Evolutionary conservation across 352 stramenopile species (phyloP), one percentile per base, ranked within the genome.

Genomic region (Pythium dissotocum): DNA sequence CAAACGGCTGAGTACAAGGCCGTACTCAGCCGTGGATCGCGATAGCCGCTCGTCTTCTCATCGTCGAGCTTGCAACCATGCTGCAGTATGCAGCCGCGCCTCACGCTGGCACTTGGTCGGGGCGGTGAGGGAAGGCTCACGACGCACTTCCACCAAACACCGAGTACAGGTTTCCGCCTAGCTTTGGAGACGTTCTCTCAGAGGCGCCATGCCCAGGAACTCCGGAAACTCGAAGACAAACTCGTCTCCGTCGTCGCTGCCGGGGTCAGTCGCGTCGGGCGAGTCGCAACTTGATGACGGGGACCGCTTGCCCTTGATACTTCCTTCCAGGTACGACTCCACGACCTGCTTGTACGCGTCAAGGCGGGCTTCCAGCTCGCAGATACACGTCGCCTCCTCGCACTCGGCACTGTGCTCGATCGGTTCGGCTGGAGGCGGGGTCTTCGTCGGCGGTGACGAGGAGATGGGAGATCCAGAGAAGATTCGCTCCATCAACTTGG

Each of bases 401-500:
- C 60, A 67, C 24, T 48, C 51, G 54, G 35, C 42, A 9, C 51
- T 58, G 42, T 70, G 67, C 38, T 70, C 38, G 32, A 70, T 18
- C 21, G 59, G 26, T 46, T 57, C 54, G 5, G 28, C 18, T n/a
- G 40, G 56, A 9, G 54, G 36, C 13, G 55, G 28, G n/a, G 4
- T 56, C 48, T 59, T 72, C 18, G 40, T 60, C 18, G 67, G 61
- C 55, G 12, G 79, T 77, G 63, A 79, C 67, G 66, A 76, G 55
- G 12, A 77, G 69, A 63, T 70, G 73, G 77, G 73, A 35, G 76
- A 77, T 48, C 78, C 83, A 56, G 85, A 71, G 51, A 90, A 89
- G 57, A 88, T 82, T 54, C 79, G 73, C 67, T 90, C 82, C 79
- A 88, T 90, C 44, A 92, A 76, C 54, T 79, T 79, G 16, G 84